A percentile compares a stretch with the other conserved stretches of the same genome.
Conservation (phyloP, 768 basidiomycete species). For the Hydnomerulius pinastri region DNA sequence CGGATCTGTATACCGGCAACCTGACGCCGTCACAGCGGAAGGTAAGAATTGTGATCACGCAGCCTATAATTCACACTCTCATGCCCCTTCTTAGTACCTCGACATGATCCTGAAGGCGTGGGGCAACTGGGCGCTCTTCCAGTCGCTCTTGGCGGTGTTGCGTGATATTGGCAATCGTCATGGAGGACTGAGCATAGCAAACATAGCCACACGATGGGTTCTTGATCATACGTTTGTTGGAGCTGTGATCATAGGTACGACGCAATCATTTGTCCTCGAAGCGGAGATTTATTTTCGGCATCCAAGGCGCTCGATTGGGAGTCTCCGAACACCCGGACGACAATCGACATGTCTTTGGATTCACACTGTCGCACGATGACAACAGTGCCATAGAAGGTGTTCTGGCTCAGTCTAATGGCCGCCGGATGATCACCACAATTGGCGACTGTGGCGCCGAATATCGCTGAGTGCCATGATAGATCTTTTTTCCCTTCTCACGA, state of each 20-base stretch:
- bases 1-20: constrained; percentile 65
- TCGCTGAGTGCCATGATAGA: constrained; percentile 41
- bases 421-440: constrained; percentile 62
- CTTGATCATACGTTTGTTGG: constrained; percentile 77
- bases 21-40: constrained; percentile 85
- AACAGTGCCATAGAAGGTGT: constrained; percentile 63
- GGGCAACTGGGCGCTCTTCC: constrained; percentile 80
- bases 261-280: constrained; percentile 3
- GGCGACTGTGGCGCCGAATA: constrained; percentile 89
- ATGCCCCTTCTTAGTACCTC: constrained; percentile 56
- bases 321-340: constrained; percentile 73
- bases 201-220: constrained; percentile 82
- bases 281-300: constrained; percentile 3
- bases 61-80: not conserved
- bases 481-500: not conserved
- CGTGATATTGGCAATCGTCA: constrained; percentile 68
- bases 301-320: constrained; percentile 68
- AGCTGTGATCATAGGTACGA: constrained; percentile 73
- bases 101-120: constrained; percentile 80
- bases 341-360: constrained; percentile 62
- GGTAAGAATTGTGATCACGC: constrained; percentile 38
- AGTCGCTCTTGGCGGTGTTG: constrained; percentile 58
- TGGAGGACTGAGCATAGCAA: constrained; percentile 67
- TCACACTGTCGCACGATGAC: constrained; percentile 58
- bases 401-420: constrained; percentile 59